A percentile compares a stretch with the other conserved stretches of the same genome.
Conservation (phyloP, 2,329 filamentous ascomycete genomes). For the Pseudopyrenochaeta lycopersici region DNA sequence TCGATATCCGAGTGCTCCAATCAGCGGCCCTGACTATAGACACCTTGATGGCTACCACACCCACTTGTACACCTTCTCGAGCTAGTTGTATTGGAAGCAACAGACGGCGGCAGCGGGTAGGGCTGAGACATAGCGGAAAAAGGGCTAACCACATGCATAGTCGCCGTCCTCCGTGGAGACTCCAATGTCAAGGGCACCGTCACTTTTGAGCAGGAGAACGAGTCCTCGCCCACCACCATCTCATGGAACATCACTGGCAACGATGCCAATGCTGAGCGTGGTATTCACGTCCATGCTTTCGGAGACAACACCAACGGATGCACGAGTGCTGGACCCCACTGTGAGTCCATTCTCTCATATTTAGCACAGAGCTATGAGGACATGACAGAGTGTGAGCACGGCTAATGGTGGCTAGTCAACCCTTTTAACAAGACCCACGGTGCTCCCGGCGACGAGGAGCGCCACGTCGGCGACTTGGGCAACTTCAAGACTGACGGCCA, state of each 20-base stretch:
- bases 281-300: conserved; percentile 98
- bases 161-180: conserved; percentile 97
- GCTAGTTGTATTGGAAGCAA: not conserved
- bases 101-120: conserved; percentile 3
- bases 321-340: conserved; percentile 97
- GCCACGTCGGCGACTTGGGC: conserved; percentile 96
- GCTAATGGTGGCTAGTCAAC: conserved; percentile 76
- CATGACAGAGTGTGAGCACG: not conserved
- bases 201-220: conserved; percentile 90
- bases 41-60: conserved; percentile 41
- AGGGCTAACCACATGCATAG: conserved; percentile 57
- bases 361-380: not conserved
- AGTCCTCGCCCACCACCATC: conserved; percentile 84
- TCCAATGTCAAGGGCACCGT: conserved; percentile 94
- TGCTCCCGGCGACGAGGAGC: conserved; percentile 79
- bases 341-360: conserved; percentile 63
- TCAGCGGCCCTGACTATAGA: conserved; percentile 23
- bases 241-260: conserved; percentile 92
- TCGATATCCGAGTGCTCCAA: conserved; percentile 26
- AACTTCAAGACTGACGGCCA: conserved; percentile 96
- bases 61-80: not conserved
- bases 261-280: conserved; percentile 94
- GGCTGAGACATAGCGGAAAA: conserved; percentile 1
- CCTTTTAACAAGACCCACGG: conserved; percentile 92
- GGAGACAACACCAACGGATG: conserved; percentile 99